Base-by-base conservation (phyloP, 1,284 basidiomycete species). In the Trametes pubescens region DNA sequence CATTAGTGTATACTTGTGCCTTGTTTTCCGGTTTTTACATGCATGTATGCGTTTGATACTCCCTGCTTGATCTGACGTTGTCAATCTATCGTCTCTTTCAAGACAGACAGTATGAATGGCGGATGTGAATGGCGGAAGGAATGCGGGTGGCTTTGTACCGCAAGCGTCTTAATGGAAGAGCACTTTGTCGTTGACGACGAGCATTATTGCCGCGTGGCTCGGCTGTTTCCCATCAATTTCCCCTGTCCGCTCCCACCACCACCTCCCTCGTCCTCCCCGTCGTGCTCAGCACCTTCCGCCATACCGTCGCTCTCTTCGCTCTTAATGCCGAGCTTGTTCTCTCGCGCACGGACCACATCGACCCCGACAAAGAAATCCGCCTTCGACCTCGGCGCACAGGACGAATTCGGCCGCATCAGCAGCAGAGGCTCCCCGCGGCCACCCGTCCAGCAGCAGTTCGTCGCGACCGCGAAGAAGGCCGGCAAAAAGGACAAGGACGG, bases 321-420 rank as follows among this genome's bases (percentile, higher is more conserved):
- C 73, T 79, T 79, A 71, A 86, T 86, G 85, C 84, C 81, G 72
- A 84, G 81, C 72, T 72, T 86, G 77, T 86, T 86, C 76, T 84
- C 85, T 73, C 83, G 84, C 62, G 73, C 82, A 65, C 81, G 84
- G 63, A 86, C 85, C 52, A 78, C 77, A 57, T 86, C 85, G n/a
- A 81, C 80, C 1, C 76, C 82, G 59, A 66, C 65, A 59, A 77
- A 73, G 72, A 85, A 82, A 66, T 62, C 75, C 21, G 55, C 68
- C 18, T 57, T 66, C 55, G 70, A 71, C 61, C 62, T 65, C 61
- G 65, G 61, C 54, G 44, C 66, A 55, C 75, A 72, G 68, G 90
- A 92, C 79, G 90, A 92, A 79, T 91, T 91, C 69, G 90, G 90
- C 55, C 79, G 86, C 63, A 81, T 86, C 64, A 73, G 77, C 64